A percentile compares a stretch with the other conserved stretches of the same genome.
Evolutionary conservation across 768 basidiomycete genomes (phyloP).

Genomic region (Sporobolomyces pararoseus): DNA sequence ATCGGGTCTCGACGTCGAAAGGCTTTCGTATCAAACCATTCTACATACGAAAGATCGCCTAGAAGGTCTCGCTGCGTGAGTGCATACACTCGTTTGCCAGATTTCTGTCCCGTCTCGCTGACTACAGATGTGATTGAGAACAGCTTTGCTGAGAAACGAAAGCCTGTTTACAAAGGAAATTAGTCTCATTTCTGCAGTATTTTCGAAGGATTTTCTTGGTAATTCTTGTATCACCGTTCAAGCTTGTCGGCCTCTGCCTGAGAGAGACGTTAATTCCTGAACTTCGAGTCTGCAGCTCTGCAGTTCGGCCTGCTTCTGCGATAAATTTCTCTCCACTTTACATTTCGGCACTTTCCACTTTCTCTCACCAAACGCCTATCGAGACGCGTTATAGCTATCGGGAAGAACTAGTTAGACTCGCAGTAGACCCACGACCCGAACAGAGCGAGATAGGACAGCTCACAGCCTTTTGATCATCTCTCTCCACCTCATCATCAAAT

Average conservation of each 20-base stretch:
- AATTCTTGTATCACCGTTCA: too few relatives aligned
- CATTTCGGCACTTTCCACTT: background rate
- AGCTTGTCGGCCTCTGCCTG: background rate
- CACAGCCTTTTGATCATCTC: background rate
- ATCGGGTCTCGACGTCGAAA: conserved; percentile 84
- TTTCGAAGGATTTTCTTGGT: background rate
- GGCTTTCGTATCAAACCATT: conserved; percentile 75
- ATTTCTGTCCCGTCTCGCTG: too few relatives aligned
- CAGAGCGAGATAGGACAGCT: too few relatives aligned
- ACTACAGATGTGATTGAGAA: too few relatives aligned
- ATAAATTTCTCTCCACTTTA: background rate
- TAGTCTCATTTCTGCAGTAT: background rate
- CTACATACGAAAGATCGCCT: conserved; percentile 68
- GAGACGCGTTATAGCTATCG: too few relatives aligned
- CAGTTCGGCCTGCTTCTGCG: too few relatives aligned
- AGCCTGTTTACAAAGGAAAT: conserved; percentile 30
- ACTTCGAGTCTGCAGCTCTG: background rate
- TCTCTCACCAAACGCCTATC: too few relatives aligned
- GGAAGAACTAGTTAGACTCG: too few relatives aligned
- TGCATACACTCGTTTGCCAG: background rate
- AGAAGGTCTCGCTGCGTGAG: conserved; percentile 74
- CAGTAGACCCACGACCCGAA: too few relatives aligned
- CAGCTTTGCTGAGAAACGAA: conserved; percentile 43
- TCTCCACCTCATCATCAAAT: background rate
- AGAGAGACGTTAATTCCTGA: too few relatives aligned